Percentiles rank a stretch among this genome's conserved stretches.
phyloP scores from a whole-genome alignment of 768 basidiomycete genomes.

The Leucocoprinus leucothites region DNA sequence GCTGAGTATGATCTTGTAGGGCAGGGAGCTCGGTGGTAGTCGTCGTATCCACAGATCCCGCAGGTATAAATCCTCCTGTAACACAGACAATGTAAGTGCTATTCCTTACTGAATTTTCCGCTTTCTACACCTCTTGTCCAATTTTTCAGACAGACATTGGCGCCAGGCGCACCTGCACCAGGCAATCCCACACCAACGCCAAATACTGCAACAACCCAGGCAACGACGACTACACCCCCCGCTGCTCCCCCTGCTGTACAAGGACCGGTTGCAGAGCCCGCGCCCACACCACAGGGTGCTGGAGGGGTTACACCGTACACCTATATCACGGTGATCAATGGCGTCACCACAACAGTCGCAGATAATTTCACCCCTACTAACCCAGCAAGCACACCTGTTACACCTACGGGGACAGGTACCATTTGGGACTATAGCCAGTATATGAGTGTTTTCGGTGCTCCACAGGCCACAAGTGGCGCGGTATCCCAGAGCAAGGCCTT shows the following conservation, averaged over 20 bases:
- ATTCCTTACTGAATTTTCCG: neutral
- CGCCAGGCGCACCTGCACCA: conserved; percentile 11
- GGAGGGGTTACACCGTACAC: conserved; percentile 47
- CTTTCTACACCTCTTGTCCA: neutral
- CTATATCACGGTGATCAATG: conserved; percentile 46
- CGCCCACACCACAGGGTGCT: conserved; percentile 30
- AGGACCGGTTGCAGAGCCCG: conserved; percentile 60
- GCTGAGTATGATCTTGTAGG: conserved; percentile 16
- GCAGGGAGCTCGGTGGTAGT: conserved; percentile 52
- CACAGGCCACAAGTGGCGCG: conserved; percentile 5
- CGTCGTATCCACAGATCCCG: conserved; percentile 37
- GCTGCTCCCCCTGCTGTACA: conserved; percentile 15
- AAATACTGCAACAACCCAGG: conserved; percentile 17
- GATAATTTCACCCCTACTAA: conserved; percentile 41
- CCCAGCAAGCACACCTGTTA: conserved; percentile 24
- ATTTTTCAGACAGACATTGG: conserved; percentile 22
- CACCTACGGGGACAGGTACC: conserved; percentile 27
- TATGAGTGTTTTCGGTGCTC: conserved; percentile 4
- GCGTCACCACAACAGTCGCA: conserved; percentile 28
- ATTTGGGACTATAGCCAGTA: conserved; percentile 19
- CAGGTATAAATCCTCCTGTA: conserved; percentile 28
- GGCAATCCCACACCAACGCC: conserved; percentile 20
- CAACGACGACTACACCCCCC: neutral
- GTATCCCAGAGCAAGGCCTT: neutral
- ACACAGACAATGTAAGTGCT: conserved; percentile 41